These are phyloP conservation scores for Auxenochlorella pyrenoidosa DNA, from an alignment of 139 green algal genomes.

Conservation along the genomic window DNA sequence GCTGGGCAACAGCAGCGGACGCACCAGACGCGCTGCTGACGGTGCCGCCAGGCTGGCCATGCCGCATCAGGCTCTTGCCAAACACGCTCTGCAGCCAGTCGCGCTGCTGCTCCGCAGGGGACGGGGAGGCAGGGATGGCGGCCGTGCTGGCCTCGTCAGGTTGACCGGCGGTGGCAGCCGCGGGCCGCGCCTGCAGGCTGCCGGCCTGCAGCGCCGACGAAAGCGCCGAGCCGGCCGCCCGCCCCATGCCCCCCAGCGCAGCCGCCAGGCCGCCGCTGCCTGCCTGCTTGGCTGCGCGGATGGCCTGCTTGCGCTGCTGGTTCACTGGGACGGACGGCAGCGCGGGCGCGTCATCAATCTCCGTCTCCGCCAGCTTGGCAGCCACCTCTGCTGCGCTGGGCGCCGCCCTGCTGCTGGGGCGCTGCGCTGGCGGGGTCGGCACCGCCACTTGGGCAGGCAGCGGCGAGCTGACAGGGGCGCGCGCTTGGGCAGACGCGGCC, in stretches of 20 bases:
- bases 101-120: not conserved
- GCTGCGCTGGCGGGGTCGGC: not conserved
- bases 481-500: not conserved
- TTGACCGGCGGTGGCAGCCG: not conserved
- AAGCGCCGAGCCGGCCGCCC: not conserved
- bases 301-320: slow-evolving; percentile 40
- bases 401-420: not conserved
- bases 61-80: slow-evolving; percentile 3
- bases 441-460: not conserved
- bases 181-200: not conserved
- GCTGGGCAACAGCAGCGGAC: too few relatives aligned
- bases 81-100: slow-evolving; percentile 36
- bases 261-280: not conserved
- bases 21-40: too few relatives aligned
- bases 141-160: not conserved
- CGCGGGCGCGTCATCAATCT: not conserved
- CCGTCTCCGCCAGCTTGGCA: not conserved
- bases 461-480: not conserved
- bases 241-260: too few relatives aligned
- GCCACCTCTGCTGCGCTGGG: not conserved
- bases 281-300: slow-evolving; percentile 21
- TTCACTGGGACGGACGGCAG: slow-evolving; percentile 16
- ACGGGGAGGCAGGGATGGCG: not conserved
- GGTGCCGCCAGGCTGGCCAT: not conserved
- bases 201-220: not conserved